These are phyloP conservation scores for Rhynchospora pubera DNA, from an alignment of 176 grass and related monocot species.

Conservation along the genomic window DNA sequence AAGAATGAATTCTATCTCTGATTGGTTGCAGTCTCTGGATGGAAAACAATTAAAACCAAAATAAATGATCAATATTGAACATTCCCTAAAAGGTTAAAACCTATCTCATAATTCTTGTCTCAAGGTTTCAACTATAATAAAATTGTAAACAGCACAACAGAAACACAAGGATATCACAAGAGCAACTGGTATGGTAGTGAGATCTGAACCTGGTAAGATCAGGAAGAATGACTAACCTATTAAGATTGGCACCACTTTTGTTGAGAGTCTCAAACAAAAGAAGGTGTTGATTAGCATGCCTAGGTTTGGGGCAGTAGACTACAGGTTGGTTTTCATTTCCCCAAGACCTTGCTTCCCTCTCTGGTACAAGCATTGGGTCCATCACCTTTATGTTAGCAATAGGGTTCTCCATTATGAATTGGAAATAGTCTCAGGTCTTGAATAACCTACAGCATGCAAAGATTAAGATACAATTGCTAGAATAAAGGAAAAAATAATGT, in stretches of 20 bases:
- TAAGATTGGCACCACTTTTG: conserved; percentile 27
- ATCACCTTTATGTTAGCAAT: neutral
- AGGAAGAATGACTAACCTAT: conserved; percentile 22
- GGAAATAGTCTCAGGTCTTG: neutral
- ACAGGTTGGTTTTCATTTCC: conserved; percentile 45
- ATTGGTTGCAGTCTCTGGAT: conserved; percentile 31
- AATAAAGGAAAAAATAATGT: no score
- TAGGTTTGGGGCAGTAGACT: conserved; percentile 55
- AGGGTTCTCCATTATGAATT: neutral
- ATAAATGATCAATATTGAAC: neutral
- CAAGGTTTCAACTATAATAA: no score
- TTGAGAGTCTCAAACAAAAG: conserved; percentile 26
- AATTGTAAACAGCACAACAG: no score
- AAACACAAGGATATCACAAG: neutral
- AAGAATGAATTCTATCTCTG: conserved; percentile 58
- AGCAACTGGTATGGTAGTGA: neutral
- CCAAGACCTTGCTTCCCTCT: conserved; percentile 50
- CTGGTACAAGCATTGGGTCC: neutral
- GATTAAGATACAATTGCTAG: no score
- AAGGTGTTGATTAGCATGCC: conserved; percentile 5
- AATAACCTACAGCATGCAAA: neutral
- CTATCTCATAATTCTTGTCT: no score
- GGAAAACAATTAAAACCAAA: neutral
- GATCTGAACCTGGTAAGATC: neutral
- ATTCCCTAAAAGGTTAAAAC: no score